These are phyloP conservation scores for Panellus pusillus DNA, from an alignment of 768 basidiomycete genomes.

Conservation along the genomic window DNA sequence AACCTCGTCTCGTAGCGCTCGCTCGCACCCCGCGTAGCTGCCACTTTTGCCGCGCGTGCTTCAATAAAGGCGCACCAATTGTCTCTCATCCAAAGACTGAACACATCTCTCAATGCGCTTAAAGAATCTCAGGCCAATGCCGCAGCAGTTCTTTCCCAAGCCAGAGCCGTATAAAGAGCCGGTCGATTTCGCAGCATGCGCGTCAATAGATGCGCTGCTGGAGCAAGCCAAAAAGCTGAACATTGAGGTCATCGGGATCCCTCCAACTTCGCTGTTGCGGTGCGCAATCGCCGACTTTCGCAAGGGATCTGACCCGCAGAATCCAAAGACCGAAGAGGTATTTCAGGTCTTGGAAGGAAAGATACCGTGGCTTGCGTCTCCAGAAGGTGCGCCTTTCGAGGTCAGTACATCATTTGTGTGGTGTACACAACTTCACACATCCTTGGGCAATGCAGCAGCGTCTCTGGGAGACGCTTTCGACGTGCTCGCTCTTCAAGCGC, in stretches of 20 bases:
- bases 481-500: slow-evolving; percentile 53
- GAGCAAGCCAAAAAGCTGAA: slow-evolving; percentile 28
- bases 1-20: slow-evolving; percentile 48
- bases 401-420: slow-evolving; percentile 31
- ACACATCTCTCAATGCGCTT: slow-evolving; percentile 52
- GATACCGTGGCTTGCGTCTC: slow-evolving; percentile 56
- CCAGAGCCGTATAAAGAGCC: slow-evolving; percentile 52
- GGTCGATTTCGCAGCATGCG: slow-evolving; percentile 41
- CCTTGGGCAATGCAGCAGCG: slow-evolving; percentile 34
- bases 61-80: slow-evolving; percentile 63
- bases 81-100: slow-evolving; percentile 53
- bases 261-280: slow-evolving; percentile 58
- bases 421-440: neutral
- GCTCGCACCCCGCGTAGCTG: slow-evolving; percentile 64
- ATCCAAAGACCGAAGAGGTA: slow-evolving; percentile 57
- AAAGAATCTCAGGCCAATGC: slow-evolving; percentile 56
- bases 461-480: slow-evolving; percentile 65
- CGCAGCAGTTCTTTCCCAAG: slow-evolving; percentile 57
- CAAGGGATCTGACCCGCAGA: slow-evolving; percentile 35
- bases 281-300: slow-evolving; percentile 57
- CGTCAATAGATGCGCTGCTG: slow-evolving; percentile 45
- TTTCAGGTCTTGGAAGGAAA: slow-evolving; percentile 58
- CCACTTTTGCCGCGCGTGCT: slow-evolving; percentile 58
- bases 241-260: slow-evolving; percentile 35
- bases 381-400: slow-evolving; percentile 54